Evolutionary conservation across 164 flowering plant genomes (phyloP), one percentile per base, ranked within the genome.

Genomic region (Platanus orientalis): DNA sequence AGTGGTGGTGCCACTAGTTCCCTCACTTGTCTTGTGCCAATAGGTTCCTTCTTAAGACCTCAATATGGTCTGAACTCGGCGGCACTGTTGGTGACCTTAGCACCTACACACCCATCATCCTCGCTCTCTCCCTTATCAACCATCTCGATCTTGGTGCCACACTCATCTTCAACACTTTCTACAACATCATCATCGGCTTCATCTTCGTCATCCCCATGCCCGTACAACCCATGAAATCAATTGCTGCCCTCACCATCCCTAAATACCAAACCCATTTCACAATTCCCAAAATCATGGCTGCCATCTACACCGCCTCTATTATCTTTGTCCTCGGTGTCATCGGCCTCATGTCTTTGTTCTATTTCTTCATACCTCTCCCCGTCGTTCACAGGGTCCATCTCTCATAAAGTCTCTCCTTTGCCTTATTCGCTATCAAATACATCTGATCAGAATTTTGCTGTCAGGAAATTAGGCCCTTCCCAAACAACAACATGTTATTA

Each of bases 141-240:
- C 69, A 81, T 69, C 77, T 90, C 20, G 88, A 87, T 72, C 86
- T 90, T 39, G 66, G 78, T 71, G 79, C 90, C 50, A 90, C 94
- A 27, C 88, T 90, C 49, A 82, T 86, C 78, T 87, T 88, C 90
- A 88, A 93, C 24, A 78, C 77, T 45, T 65, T 85, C 64, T 88
- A 88, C 88, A 88, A 91, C 80, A 77, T 85, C 74, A 53, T 75
- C 76, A 91, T 93, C 57, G 95, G 95, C 50, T 63, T 83, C 51
- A 82, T 91, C 68, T 91, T 86, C 77, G 82, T 81, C 63, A 64
- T 83, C 66, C 97, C 97, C 54, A 91, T 91, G 97, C 97, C 97
- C 30, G 97, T 91, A 60, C 95, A 91, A 57, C 97, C 97, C 65
- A 91, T 91, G 97, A 91, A 91, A 65, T 85, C 95, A 71, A 88